Percentiles rank a stretch among this genome's conserved stretches.
Conservation (phyloP, 805 yeast genomes). For the Schwanniomyces occidentalis region DNA sequence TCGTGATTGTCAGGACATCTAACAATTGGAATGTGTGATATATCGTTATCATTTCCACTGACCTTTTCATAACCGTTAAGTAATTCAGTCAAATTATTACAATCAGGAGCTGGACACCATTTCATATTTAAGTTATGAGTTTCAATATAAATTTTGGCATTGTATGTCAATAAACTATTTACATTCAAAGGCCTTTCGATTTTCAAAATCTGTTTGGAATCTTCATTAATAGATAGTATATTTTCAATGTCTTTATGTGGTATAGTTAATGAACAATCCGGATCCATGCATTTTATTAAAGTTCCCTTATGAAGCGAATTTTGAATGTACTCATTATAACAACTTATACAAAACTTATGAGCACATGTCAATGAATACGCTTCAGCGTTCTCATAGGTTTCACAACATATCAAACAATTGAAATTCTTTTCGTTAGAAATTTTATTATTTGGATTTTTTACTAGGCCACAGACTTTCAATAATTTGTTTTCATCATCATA, state of each 20-base stretch:
- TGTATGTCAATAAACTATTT: conserved; percentile 4
- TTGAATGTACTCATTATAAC: conserved; percentile 63
- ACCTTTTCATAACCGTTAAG: conserved; percentile 8
- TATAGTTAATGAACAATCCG: conserved; percentile 48
- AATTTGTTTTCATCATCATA: conserved; percentile 31
- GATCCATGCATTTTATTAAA: conserved; percentile 66
- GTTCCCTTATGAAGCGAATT: conserved; percentile 44
- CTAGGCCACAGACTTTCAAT: conserved; percentile 29
- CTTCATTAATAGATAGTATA: conserved; percentile 8
- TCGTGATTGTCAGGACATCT: conserved; percentile 63
- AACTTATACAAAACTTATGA: conserved; percentile 68
- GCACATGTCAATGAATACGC: conserved; percentile 62
- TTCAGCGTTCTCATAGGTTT: conserved; percentile 35
- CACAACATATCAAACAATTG: conserved; percentile 74
- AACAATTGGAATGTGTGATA: conserved; percentile 59
- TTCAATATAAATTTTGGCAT: conserved; percentile 51
- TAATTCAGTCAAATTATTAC: conserved; percentile 56
- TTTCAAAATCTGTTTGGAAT: neutral
- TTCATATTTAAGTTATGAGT: conserved; percentile 48
- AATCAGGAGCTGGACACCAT: conserved; percentile 88
- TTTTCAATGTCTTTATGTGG: conserved; percentile 40
- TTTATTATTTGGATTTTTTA: conserved; percentile 7
- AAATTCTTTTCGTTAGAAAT: conserved; percentile 22
- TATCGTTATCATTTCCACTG: conserved; percentile 7
- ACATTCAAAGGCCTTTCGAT: conserved; percentile 3